phyloP scores from a whole-genome alignment of 306 rosid genomes.

The Vicia villosa region DNA sequence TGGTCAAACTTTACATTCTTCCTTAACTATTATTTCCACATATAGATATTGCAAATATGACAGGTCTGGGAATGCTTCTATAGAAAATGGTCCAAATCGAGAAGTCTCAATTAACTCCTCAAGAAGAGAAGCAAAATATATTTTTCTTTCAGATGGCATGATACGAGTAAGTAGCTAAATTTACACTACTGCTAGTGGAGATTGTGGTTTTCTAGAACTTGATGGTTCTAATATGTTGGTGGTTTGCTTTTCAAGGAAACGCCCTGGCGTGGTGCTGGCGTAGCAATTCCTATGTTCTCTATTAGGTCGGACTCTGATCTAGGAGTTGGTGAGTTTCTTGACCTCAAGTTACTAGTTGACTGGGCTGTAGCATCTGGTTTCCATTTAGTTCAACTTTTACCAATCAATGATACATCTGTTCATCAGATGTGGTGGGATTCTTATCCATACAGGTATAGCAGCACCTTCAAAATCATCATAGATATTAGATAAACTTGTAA shows the following conservation, averaged over 20 bases:
- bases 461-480: constrained; percentile 7
- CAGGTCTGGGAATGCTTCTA: constrained; percentile 57
- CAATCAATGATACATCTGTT: constrained; percentile 95
- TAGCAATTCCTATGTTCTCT: constrained; percentile 93
- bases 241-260: constrained; percentile 58
- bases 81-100: constrained; percentile 77
- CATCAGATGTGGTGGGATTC: constrained; percentile 99
- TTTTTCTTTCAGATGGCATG: constrained; percentile 86
- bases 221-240: constrained; percentile 28
- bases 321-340: constrained; percentile 99
- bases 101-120: constrained; percentile 60
- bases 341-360: constrained; percentile 84
- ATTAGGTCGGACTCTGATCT: constrained; percentile 85
- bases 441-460: constrained; percentile 88
- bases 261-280: constrained; percentile 97
- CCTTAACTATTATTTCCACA: constrained; percentile 69
- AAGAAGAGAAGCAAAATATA: constrained; percentile 54
- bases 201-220: constrained; percentile 15
- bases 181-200: constrained; percentile 25
- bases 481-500: background rate
- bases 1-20: constrained; percentile 33
- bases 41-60: constrained; percentile 81
- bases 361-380: constrained; percentile 95
- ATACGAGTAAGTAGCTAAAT: constrained; percentile 60
- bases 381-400: constrained; percentile 94